Percentiles rank a stretch among this genome's conserved stretches.
Evolutionary conservation across 805 yeast species (phyloP).

Genomic region (Schwanniomyces polymorphus): DNA sequence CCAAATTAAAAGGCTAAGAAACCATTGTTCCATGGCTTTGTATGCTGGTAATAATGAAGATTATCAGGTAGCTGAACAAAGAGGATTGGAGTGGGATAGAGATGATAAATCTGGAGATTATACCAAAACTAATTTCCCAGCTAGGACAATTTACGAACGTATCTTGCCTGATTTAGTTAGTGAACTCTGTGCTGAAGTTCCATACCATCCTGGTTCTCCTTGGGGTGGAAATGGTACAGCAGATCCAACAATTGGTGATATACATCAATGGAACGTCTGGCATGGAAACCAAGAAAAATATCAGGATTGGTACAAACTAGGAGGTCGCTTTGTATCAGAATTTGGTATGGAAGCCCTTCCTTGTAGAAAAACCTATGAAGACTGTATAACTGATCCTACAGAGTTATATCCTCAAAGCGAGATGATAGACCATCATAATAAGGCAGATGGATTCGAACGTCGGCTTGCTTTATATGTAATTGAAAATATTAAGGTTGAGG

Average conservation of each 20-base stretch:
- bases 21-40: conserved; percentile 38
- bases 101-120: conserved; percentile 23
- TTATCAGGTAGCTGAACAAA: conserved; percentile 42
- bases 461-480: conserved; percentile 46
- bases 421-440: conserved; percentile 47
- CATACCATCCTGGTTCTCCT: conserved; percentile 51
- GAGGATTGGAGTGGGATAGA: conserved; percentile 26
- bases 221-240: conserved; percentile 40
- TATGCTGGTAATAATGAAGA: conserved; percentile 50
- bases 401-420: conserved; percentile 47
- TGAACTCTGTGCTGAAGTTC: conserved; percentile 19
- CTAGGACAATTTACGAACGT: conserved; percentile 41
- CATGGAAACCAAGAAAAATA: conserved; percentile 51
- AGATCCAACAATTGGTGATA: conserved; percentile 46
- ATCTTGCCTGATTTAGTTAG: conserved; percentile 35
- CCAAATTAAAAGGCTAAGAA: conserved; percentile 43
- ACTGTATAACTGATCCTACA: conserved; percentile 32
- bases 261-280: conserved; percentile 61
- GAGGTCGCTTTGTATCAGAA: conserved; percentile 52
- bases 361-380: conserved; percentile 29
- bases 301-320: conserved; percentile 47
- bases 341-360: conserved; percentile 57
- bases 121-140: conserved; percentile 41
- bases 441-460: conserved; percentile 48
- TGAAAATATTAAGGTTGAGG: conserved; percentile 40